Evolutionary conservation across 2,329 filamentous ascomycete genomes (phyloP), one percentile per base, ranked within the genome.

Genomic region (Trichoderma sp.): DNA sequence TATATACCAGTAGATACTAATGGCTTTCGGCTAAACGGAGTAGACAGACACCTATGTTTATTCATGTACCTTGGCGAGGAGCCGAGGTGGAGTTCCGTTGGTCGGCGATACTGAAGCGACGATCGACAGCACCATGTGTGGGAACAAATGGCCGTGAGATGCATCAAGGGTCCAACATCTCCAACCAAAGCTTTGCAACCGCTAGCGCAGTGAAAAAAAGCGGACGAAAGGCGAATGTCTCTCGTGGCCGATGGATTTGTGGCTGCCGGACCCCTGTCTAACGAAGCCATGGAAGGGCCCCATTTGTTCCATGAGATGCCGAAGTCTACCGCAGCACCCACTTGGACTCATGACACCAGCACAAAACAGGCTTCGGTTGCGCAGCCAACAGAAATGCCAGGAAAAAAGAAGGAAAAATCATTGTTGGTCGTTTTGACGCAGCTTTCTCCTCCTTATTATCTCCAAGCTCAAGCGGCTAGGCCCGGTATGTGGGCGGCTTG

Each of bases 281-380:
- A 36, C n/a, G 56, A 62, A 61, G 63, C 63, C 32, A 32, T 71
- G 63, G 70, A 71, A 71, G 56, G 60, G 58, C 24, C 56, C 65
- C 65, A 58, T 72, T 70, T 64, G 71, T 72, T 72, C 71, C 58
- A 70, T 58, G 34, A 61, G 67, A 53, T 53, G 67, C 67, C 67
- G 67, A 70, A 64, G 64, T 34, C 70, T 58, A 60, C 71, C 66
- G 71, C 67, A 36, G 56, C 26, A 24, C 47, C 58, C 58, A 70
- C 43, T 70, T 70, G 43, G 67, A 9, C 12, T 15, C 18, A 51
- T 47, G 66, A 61, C 66, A 36, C 66, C 66, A 61, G 15, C 36
- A 71, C 67, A 11, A 71, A 71, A 64, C n/a, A 53, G 67, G 67
- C 57, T 62, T 62, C 18, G 67, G 67, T 61, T 70, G 67, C 67